phyloP scores from a whole-genome alignment of 2,329 filamentous ascomycete genomes.

The Botrytis squamosa region DNA sequence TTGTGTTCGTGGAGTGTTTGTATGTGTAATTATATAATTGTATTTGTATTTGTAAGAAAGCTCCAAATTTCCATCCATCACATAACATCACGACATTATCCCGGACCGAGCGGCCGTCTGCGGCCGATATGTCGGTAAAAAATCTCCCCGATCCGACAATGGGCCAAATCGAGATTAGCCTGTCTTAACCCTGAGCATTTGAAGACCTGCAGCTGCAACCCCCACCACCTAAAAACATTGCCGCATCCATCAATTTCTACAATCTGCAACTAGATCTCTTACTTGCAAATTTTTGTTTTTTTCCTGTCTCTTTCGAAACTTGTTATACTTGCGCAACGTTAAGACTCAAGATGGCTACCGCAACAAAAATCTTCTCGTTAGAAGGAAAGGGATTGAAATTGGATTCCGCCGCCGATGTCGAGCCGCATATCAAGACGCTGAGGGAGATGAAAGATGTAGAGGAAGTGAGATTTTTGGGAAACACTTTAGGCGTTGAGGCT shows the following conservation, averaged over 20 bases:
- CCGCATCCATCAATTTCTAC: slow-evolving; percentile 18
- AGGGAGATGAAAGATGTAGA: slow-evolving; percentile 71
- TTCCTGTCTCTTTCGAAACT: slow-evolving; percentile 23
- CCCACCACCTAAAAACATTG: slow-evolving; percentile 23
- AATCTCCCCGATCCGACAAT: neutral
- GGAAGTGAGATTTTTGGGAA: slow-evolving; percentile 83
- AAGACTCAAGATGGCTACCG: slow-evolving; percentile 47
- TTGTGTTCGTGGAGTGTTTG: neutral
- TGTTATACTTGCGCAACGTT: slow-evolving; percentile 36
- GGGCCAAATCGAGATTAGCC: slow-evolving; percentile 21
- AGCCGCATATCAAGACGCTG: slow-evolving; percentile 76
- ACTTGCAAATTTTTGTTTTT: slow-evolving; percentile 18
- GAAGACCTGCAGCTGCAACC: slow-evolving; percentile 22
- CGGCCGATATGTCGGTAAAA: neutral
- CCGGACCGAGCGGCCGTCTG: neutral
- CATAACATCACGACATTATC: slow-evolving; percentile 8
- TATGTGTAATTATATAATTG: slow-evolving; percentile 18
- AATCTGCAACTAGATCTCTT: slow-evolving; percentile 11
- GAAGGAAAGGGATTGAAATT: slow-evolving; percentile 92
- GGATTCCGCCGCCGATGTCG: slow-evolving; percentile 81
- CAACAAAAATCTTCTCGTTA: slow-evolving; percentile 76
- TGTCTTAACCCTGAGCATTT: slow-evolving; percentile 24
- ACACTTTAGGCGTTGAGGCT: slow-evolving; percentile 88
- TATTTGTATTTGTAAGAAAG: slow-evolving; percentile 29
- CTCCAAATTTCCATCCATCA: neutral